Evolutionary conservation across 2,329 filamentous ascomycete species (phyloP).

Genomic region (Cytospora leucostoma): DNA sequence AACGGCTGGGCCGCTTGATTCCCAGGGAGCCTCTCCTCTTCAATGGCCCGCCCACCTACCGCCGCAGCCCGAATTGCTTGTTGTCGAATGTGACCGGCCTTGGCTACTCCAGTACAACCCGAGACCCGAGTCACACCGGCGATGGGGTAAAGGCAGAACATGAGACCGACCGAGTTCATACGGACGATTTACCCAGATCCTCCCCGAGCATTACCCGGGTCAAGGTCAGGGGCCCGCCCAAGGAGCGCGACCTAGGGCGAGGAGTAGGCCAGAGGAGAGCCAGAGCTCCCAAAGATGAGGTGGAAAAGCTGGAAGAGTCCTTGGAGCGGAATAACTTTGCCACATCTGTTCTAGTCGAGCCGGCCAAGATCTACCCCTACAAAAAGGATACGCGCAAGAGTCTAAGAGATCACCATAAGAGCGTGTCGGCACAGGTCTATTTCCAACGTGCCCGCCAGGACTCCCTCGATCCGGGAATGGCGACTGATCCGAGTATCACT

Average conservation of each 20-base stretch:
- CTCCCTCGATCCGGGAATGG: neutral
- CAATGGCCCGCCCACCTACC: slow-evolving; percentile 10
- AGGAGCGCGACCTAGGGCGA: neutral
- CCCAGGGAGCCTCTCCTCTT: slow-evolving; percentile 28
- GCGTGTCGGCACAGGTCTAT: slow-evolving; percentile 41
- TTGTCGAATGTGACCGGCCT: neutral
- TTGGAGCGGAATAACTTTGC: slow-evolving; percentile 22
- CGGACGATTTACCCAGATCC: neutral
- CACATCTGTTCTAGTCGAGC: slow-evolving; percentile 36
- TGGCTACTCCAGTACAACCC: neutral
- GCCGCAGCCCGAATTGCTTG: neutral
- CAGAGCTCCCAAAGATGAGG: neutral
- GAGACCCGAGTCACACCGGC: neutral
- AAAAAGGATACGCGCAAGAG: slow-evolving; percentile 31
- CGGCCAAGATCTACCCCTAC: slow-evolving; percentile 29
- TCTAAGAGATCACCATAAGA: slow-evolving; percentile 29
- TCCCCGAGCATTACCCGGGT: neutral
- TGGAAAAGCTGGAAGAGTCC: neutral
- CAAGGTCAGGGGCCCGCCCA: neutral
- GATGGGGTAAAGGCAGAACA: neutral
- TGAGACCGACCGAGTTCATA: neutral
- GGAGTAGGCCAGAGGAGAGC: neutral
- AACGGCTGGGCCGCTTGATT: slow-evolving; percentile 33
- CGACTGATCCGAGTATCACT: slow-evolving; percentile 12
- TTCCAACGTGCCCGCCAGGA: slow-evolving; percentile 38